Base-by-base conservation (phyloP, 2,329 filamentous ascomycete species). In the Nemania abortiva region DNA sequence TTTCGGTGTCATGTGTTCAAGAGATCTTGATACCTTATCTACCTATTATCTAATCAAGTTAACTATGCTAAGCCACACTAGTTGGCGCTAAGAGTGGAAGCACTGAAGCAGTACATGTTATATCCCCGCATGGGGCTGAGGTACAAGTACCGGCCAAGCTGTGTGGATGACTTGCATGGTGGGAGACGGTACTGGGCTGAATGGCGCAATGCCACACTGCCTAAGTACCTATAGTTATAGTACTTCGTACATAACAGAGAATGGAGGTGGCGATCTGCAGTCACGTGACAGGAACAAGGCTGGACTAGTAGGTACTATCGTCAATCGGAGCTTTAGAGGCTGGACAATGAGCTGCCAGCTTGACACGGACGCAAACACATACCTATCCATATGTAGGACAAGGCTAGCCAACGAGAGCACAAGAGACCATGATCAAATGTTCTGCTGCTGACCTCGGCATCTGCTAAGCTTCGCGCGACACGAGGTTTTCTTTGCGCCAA, bases 271-370 rank as follows among this genome's bases (percentile, higher is more conserved):
- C 27, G 37, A 31, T 22, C 37, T 5, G 47, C 1, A 9, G 15
- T 69, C 69, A 71, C 69, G 69, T 71, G 69, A 69, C 18, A 24
- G n/a, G n/a, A n/a, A n/a, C 66, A 42, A 71, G 69, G 69, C 69
- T 71, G 65, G 61, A 24, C 18, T 53, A 54, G 4, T 47, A 2
- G 13, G 42, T 42, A 47, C 42, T 15, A 66, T 57, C 39, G 34
- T 67, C 27, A 34, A 65, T 52, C 56, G 45, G 56, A 58, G 64
- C 65, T 47, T 61, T 56, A 62, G 61, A 65, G 56, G 60, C 49
- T 63, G 50, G 52, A 61, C 59, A 55, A 63, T 27, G 56, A 47
- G 67, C 53, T 49, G 31, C 60, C 24, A 39, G 45, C 64, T 31
- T 24, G 57, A 60, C 57, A 61, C 55, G 18, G 50, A 55, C 11